Base-by-base conservation (phyloP, 495 filamentous ascomycete species). In the Podospora didyma region DNA sequence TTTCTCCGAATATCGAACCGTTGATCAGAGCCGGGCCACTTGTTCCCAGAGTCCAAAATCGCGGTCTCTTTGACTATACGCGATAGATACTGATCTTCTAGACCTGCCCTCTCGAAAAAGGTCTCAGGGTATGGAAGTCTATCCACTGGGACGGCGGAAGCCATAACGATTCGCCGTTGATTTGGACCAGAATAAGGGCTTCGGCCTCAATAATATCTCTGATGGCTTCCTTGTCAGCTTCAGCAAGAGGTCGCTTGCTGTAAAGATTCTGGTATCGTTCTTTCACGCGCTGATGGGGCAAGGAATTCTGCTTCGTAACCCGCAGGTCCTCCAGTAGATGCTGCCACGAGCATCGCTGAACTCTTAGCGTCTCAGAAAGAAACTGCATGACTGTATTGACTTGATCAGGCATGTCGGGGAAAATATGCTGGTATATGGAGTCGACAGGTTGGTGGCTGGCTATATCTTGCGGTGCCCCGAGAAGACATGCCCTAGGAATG, bases 21-120 rank as follows among this genome's bases (percentile, higher is more conserved):
- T 14, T 61, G 60, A n/a, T 65, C 57, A 24, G 62, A 60, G 14
- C 67, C 53, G 28, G 52, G 61, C 2, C 54, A n/a, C 17, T 58
- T 59, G 16, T 53, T 48, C 2, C 63, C 65, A 23, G 56, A 62
- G 14, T 51, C 54, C 16, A 71, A 37, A 22, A 50, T 53, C 10
- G 74, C 69, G 17, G 66, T 58, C 55, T 74, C 71, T 23, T 61
- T 67, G 22, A 71, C 65, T 45, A 65, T 54, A 6, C 28, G 42
- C 9, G 74, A 75, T 20, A 76, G 34, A 58, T 69, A 75, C 20
- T 65, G 69, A 20, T 50, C 41, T 41, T 65, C 58, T 0, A 77
- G 58, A 3, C 63, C 60, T 17, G 67, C 46, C 62, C 67, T 71
- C 23, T 57, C 45, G 7, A 77, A 47, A 79, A 69, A 7, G 69